phyloP scores from a whole-genome alignment of 768 basidiomycete species.

The Boletus tylopilopsis region DNA sequence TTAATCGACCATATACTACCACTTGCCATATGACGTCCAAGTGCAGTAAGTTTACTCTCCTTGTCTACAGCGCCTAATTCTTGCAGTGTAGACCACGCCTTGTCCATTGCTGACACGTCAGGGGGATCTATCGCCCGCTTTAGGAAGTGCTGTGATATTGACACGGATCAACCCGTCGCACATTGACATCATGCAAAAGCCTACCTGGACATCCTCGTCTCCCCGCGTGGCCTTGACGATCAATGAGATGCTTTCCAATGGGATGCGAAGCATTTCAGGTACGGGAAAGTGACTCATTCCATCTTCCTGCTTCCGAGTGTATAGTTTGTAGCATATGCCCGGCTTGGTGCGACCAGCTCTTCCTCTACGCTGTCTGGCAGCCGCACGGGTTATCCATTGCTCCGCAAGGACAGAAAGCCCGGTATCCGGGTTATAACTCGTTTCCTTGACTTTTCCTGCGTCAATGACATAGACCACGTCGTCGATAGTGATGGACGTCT shows the following conservation, averaged over 20 bases:
- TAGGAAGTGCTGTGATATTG: conserved; percentile 50
- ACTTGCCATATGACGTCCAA: conserved; percentile 76
- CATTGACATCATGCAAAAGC: conserved; percentile 12
- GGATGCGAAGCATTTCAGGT: conserved; percentile 86
- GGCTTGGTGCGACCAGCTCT: conserved; percentile 85
- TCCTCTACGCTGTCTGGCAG: conserved; percentile 80
- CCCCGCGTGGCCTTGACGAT: conserved; percentile 79
- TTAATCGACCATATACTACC: not conserved
- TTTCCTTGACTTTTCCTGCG: conserved; percentile 83
- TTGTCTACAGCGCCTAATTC: conserved; percentile 76
- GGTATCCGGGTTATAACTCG: conserved; percentile 61
- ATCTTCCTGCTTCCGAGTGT: conserved; percentile 67
- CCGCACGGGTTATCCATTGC: conserved; percentile 73
- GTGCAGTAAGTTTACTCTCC: conserved; percentile 64
- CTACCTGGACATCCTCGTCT: conserved; percentile 72
- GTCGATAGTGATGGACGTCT: conserved; percentile 91
- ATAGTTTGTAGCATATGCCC: conserved; percentile 86
- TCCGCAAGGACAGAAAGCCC: conserved; percentile 78
- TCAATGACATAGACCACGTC: conserved; percentile 86
- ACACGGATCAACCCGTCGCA: not conserved
- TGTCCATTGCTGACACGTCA: conserved; percentile 65
- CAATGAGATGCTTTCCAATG: conserved; percentile 77
- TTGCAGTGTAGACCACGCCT: conserved; percentile 67
- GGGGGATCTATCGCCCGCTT: conserved; percentile 83
- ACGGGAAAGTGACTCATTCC: conserved; percentile 69